Evolutionary conservation across 495 filamentous ascomycete genomes (phyloP).

Genomic region (Aspergillus indologenus): DNA sequence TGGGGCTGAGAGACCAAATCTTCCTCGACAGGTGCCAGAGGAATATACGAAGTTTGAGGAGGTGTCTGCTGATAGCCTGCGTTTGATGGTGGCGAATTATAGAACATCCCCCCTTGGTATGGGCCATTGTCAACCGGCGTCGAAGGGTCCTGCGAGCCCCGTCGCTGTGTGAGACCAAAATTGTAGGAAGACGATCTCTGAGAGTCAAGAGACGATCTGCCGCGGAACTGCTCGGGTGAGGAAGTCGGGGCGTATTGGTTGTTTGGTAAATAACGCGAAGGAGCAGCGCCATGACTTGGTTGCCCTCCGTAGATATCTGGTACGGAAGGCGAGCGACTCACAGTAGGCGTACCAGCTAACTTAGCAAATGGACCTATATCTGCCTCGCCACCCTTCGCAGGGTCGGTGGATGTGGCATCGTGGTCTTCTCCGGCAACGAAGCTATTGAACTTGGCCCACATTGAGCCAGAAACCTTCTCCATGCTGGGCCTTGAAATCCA

Average conservation of each 20-base stretch:
- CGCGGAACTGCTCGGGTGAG: conserved; percentile 47
- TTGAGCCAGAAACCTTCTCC: conserved; percentile 83
- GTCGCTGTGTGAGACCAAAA: conserved; percentile 32
- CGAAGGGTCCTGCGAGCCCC: conserved; percentile 40
- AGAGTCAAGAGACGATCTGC: conserved; percentile 47
- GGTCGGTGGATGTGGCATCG: conserved; percentile 56
- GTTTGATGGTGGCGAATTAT: conserved; percentile 33
- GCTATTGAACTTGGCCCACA: conserved; percentile 89
- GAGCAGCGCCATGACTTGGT: conserved; percentile 37
- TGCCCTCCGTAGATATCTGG: conserved; percentile 68
- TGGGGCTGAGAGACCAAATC: conserved; percentile 33
- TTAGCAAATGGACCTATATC: conserved; percentile 78
- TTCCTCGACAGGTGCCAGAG: conserved; percentile 46
- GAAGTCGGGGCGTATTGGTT: conserved; percentile 46
- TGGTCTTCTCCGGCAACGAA: conserved; percentile 92
- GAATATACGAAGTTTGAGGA: conserved; percentile 47
- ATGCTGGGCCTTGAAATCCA: conserved; percentile 95
- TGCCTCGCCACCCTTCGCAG: conserved; percentile 51
- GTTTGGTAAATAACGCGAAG: conserved; percentile 64
- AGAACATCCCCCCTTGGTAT: conserved; percentile 29
- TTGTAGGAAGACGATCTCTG: conserved; percentile 39
- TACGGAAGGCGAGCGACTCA: conserved; percentile 76
- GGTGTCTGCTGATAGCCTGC: conserved; percentile 48
- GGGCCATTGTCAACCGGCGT: conserved; percentile 34
- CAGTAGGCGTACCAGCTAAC: conserved; percentile 72